Percentiles rank a stretch among this genome's conserved stretches.
phyloP scores from a whole-genome alignment of 805 yeast species.

The Kuraishia molischiana region DNA sequence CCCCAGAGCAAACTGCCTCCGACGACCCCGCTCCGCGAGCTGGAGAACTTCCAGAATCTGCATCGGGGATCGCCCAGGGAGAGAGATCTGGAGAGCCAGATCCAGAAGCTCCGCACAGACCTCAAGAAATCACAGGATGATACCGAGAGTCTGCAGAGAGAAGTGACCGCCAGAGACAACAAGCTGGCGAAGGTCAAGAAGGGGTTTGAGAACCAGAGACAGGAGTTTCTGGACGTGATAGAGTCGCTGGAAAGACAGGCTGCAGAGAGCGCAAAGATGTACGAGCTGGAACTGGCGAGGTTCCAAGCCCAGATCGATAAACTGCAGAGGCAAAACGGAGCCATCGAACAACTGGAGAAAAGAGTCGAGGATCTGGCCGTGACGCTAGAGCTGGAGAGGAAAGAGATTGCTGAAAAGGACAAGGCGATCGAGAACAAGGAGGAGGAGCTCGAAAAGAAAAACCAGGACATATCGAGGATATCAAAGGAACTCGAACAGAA shows the following conservation, averaged over 20 bases:
- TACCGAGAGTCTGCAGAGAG: constrained; percentile 17
- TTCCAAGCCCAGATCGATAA: constrained; percentile 3
- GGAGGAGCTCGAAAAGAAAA: constrained; percentile 1
- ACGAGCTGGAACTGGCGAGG: constrained; percentile 28
- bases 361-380: constrained; percentile 1
- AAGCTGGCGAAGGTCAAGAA: constrained; percentile 34
- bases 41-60: not conserved
- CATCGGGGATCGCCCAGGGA: not conserved
- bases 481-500: not conserved
- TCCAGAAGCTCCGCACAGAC: not conserved
- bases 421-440: not conserved
- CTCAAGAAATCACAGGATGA: not conserved
- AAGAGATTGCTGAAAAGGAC: constrained; percentile 5
- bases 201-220: constrained; percentile 42
- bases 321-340: constrained; percentile 1
- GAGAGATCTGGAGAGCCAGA: not conserved
- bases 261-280: constrained; percentile 41
- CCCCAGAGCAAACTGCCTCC: not conserved
- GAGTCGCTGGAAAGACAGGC: constrained; percentile 46
- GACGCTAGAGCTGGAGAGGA: not conserved
- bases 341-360: not conserved
- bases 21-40: not conserved
- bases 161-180: constrained; percentile 32
- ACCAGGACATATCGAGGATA: constrained; percentile 2
- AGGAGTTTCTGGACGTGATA: constrained; percentile 49